phyloP scores from a whole-genome alignment of 345 rosid species.

The Leavenworthia alabamica region DNA sequence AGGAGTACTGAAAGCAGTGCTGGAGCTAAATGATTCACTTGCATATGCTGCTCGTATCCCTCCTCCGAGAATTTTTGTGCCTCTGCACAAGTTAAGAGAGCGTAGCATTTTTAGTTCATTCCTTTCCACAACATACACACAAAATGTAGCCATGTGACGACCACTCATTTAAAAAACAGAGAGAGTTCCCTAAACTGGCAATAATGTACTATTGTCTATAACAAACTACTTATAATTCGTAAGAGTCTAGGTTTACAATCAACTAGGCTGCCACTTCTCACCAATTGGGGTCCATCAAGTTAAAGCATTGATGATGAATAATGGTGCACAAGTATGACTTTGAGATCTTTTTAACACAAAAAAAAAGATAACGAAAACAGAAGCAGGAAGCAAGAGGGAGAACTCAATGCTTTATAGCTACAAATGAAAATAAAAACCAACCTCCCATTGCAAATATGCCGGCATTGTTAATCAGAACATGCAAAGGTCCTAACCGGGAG shows the following conservation, averaged over 20 bases:
- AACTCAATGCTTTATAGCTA: background rate
- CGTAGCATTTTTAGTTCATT: constrained; percentile 13
- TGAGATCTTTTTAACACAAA: background rate
- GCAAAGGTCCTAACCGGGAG: constrained; percentile 62
- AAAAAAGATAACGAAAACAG: background rate
- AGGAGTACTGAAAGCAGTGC: constrained; percentile 75
- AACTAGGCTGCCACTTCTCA: background rate
- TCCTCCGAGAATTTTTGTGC: constrained; percentile 82
- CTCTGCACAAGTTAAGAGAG: constrained; percentile 39
- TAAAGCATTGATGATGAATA: background rate
- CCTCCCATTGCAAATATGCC: constrained; percentile 73
- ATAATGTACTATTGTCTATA: background rate
- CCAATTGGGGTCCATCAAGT: background rate
- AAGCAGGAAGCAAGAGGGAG: background rate
- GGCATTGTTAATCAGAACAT: constrained; percentile 91
- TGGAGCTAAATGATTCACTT: constrained; percentile 96
- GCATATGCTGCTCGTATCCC: constrained; percentile 84
- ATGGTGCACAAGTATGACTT: background rate
- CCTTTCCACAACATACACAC: background rate
- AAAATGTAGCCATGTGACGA: background rate
- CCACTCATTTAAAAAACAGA: background rate
- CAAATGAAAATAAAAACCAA: constrained; percentile 1
- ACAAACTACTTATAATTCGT: background rate
- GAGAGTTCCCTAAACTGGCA: background rate
- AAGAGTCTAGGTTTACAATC: background rate